These are phyloP conservation scores for Microglena sp. DNA, from an alignment of 139 green algal species.

Conservation along the genomic window DNA sequence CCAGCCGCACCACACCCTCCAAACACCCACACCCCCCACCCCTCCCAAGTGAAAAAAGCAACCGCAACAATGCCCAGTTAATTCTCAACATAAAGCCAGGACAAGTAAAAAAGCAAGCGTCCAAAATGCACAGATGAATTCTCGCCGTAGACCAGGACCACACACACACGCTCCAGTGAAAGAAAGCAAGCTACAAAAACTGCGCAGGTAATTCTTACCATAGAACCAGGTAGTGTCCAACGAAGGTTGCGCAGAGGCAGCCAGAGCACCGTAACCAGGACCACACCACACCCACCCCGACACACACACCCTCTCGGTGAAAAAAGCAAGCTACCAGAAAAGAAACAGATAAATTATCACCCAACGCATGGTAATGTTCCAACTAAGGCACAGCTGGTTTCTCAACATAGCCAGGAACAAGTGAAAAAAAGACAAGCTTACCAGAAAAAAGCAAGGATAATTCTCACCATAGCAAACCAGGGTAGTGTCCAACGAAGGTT, in stretches of 20 bases:
- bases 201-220: neutral
- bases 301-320: too few relatives aligned
- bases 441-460: conserved; percentile 30
- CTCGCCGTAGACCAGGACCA: neutral
- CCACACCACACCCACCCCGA: too few relatives aligned
- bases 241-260: neutral
- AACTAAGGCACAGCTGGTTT: too few relatives aligned
- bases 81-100: too few relatives aligned
- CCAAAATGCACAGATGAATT: neutral
- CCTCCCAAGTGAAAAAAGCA: neutral
- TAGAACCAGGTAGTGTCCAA: too few relatives aligned
- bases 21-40: neutral
- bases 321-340: too few relatives aligned
- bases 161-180: neutral
- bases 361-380: too few relatives aligned
- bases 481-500: conserved; percentile 86
- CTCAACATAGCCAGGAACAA: neutral
- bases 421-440: neutral
- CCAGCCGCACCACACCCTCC: too few relatives aligned
- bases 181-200: neutral
- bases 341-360: neutral
- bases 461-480: conserved; percentile 64
- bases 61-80: neutral
- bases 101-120: neutral
- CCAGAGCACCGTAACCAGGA: neutral